Base-by-base conservation (phyloP, 2,329 filamentous ascomycete genomes). In the Penicillium brasilianum region DNA sequence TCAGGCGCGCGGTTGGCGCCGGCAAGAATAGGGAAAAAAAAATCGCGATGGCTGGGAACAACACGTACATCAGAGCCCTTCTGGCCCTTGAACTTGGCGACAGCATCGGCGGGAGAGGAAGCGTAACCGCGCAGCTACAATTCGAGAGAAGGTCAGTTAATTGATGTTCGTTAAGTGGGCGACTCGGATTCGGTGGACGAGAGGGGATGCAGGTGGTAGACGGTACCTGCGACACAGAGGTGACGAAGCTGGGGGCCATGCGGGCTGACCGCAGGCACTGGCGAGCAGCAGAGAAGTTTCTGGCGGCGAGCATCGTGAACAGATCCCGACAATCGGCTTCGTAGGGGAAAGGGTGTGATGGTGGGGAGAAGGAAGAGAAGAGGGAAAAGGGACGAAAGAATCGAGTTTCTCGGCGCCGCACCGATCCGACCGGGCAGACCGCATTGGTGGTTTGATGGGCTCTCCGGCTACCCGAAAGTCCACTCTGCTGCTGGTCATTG, bases 41-140 rank as follows among this genome's bases (percentile, higher is more conserved):
- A 65, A 67, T 63, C 55, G 64, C 58, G 55, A 58, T 57, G 59
- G 56, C 66, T 60, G 62, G 65, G 64, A 72, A 60, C 68, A 67
- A 69, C 65, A 83, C 90, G 79, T 88, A 95, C 92, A 84, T 94
- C 90, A 77, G 89, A 83, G 77, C 91, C 92, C 84, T 96, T 97
- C 77, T 87, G 85, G 71, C 94, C 95, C 75, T 92, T 90, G 85
- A 97, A 99, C 84, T 95, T 91, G 80, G 93, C 95, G 73, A 98
- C 93, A 72, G 87, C 87, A 44, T 91, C 87, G 63, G 85, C 80
- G 78, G 77, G 83, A 63, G 77, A 71, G 63, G 72, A 73, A 74
- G 76, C 72, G 75, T 86, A 77, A 86, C 87, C 83, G 89, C 93
- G 80, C 79, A 86, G 77, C 87, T 81, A 71, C 36, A 65, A 48